Base-by-base conservation (phyloP, 2,329 filamentous ascomycete species). In the Chrysoporthe puriensis region DNA sequence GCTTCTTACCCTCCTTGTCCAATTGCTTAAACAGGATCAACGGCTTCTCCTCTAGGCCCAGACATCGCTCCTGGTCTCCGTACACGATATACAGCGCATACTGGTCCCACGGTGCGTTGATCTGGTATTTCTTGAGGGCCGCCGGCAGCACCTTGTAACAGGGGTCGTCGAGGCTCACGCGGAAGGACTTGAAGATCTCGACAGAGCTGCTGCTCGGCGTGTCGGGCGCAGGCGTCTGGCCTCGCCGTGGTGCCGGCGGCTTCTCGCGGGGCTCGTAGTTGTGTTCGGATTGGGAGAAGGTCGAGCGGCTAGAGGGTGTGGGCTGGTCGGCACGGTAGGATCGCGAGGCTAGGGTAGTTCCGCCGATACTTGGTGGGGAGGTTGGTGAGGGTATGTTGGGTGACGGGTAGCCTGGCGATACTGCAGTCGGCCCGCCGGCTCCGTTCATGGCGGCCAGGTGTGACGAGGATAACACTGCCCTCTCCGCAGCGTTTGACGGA, bases 171-270 rank as follows among this genome's bases (percentile, higher is more conserved):
- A 98, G 96, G 77, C 92, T 96, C 70, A 99, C 96, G 50, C 95
- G 90, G 86, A 99, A 99, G 1, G 93, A 97, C 79, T 99, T 99
- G 88, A 98, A 98, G 69, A 99, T 97, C 79, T 99, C 96, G 69
- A 97, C 94, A 1, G 87, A 88, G 14, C 82, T 83, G 32, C 68
- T 69, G 68, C 82, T 84, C 0, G 87, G 86, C 0, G 87, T 89
- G 70, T 90, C 87, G 26, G 86, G 86, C 2, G 85, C 86, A 0
- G 88, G 88, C 1, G 87, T 90, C 75, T 88, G 87, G 71, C 85
- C 83, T 59, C 88, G 81, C 66, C 87, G 83, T n/a, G 85, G 85
- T 4, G 81, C 82, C 9, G 59, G 46, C 4, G 76, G 77, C 68
- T 80, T 80, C n/a, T 77, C 76, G 63, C 76, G 74, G 40, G 70